A percentile compares a stretch with the other conserved stretches of the same genome.
Evolutionary conservation across 257 asterid genomes (phyloP).

Genomic region (Verbascum thapsus): DNA sequence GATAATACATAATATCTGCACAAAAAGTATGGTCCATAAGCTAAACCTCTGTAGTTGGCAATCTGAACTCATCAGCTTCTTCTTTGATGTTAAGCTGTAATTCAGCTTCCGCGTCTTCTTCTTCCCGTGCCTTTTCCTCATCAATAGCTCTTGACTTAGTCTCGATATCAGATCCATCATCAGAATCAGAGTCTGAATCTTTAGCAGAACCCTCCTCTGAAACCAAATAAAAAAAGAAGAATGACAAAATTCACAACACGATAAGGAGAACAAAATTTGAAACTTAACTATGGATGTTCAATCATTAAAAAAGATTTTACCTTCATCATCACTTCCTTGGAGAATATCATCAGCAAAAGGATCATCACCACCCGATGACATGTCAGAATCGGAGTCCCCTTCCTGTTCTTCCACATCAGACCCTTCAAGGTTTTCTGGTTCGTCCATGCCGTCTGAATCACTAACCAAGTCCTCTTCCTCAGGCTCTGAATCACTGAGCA

Average conservation of each 20-base stretch:
- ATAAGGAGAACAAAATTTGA: constrained; percentile 2
- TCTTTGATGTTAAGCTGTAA: constrained; percentile 59
- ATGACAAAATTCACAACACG: neutral
- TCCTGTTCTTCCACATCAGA: constrained; percentile 52
- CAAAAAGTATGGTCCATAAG: constrained; percentile 20
- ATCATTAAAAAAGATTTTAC: constrained; percentile 33
- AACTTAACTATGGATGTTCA: constrained; percentile 20
- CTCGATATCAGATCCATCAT: constrained; percentile 65
- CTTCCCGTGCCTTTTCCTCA: constrained; percentile 47
- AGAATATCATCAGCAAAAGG: constrained; percentile 72
- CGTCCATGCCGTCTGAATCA: constrained; percentile 51
- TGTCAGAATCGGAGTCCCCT: constrained; percentile 57
- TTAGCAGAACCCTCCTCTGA: constrained; percentile 47
- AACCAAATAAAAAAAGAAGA: constrained; percentile 19
- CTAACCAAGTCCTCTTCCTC: constrained; percentile 49
- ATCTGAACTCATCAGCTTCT: constrained; percentile 74
- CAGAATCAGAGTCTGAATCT: constrained; percentile 58
- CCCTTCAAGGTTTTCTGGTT: constrained; percentile 36
- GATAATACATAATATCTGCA: neutral
- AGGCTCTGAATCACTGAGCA: constrained; percentile 49
- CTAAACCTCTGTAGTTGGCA: constrained; percentile 78
- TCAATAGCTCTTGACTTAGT: constrained; percentile 54
- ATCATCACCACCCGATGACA: constrained; percentile 81
- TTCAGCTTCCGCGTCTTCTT: constrained; percentile 56
- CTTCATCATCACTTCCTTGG: constrained; percentile 64